Base-by-base conservation (phyloP, 371 early-diverging fungal genomes). In the Paraphysoderma sedebokerense region DNA sequence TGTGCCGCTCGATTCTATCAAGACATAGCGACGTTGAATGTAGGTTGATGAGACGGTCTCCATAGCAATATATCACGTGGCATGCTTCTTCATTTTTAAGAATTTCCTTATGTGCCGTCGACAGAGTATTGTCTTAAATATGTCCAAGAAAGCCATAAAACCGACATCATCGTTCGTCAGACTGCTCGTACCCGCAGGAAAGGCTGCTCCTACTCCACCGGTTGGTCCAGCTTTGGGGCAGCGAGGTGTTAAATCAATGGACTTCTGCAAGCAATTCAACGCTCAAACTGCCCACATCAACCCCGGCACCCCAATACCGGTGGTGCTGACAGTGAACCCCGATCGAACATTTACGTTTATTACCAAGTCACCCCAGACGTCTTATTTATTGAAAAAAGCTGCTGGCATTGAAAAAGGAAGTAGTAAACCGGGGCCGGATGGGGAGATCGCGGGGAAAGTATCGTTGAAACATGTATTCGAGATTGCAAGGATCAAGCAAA, bases 221-320 rank as follows among this genome's bases (percentile, higher is more conserved):
- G 84, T 96, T 26, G 95, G 97, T 35, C 95, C 98, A 39, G 93
- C 92, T 3, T 75, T 97, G 22, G 98, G 98, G 64, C 91, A 89
- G 52, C 79, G 88, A 46, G 98, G 98, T 61, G 82, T 97, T 44
- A 95, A 93, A 62, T 76, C 90, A n/a, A 92, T 95, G 73, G 98
- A 97, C 60, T 97, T 97, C 61, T 90, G 91, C 71, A 92, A 92
- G 64, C 84, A 81, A 60, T 97, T 97, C 72, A 97, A 95, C 70
- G 95, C 91, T 63, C 81, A 80, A 39, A 92, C 98, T 48, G 72
- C 81, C 53, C 49, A 61, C 47, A 72, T 78, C 58, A 67, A 73
- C n/a, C 62, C 73, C 32, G 83, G 79, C 32, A 85, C 87, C 29
- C 97, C 93, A 29, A 68, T 90, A 36, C 86, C 88, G 2, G 80